Base-by-base conservation (phyloP, 139 green algal species). In the Chlorella sp. region DNA sequence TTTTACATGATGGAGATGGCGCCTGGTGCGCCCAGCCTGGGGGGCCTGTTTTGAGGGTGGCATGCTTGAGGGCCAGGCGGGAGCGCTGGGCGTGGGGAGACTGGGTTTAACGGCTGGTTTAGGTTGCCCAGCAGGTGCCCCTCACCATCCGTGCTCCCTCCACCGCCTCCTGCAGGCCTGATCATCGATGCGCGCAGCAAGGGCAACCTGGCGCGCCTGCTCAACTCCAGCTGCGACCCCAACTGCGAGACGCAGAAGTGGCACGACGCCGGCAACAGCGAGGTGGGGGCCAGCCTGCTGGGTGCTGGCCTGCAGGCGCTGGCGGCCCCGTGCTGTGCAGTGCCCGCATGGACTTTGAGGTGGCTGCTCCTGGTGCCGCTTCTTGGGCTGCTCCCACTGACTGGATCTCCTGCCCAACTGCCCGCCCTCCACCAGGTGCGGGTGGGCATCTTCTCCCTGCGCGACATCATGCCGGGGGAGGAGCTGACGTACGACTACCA, bases 221-320 rank as follows among this genome's bases (percentile, higher is more conserved):
- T 98, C 68, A 98, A 98, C 91, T 93, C 85, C 86, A 95, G 89
- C 84, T 98, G 95, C 87, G 93, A 94, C 30, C 94, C 95, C 46
- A 98, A 98, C 86, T 97, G 94, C 87, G 92, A 96, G 89, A 95
- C 91, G 13, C 84, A 98, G 81, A 97, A 97, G 85, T 98, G 95
- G 95, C 92, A 86, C 82, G 93, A 94, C 68, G 90, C 90, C 20
- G 85, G 73, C 30, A 95, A 86, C 26, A 88, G 90, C 56, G 89
- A 93, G 84, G 69, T 87, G 43, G 51, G 74, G 51, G 24, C 13
- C 11, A 11, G 46, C 11, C 46, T n/a, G 38, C 65, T 8, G 32
- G 36, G 34, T 44, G 44, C 19, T 56, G 60, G 26, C 38, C 36
- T 24, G 28, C 41, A 38, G 73, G 75, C 51, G 54, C 51, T 41